Percentiles rank a stretch among this genome's conserved stretches.
Conservation (phyloP, 2,329 filamentous ascomycete species). For the Corynespora cassiicola region DNA sequence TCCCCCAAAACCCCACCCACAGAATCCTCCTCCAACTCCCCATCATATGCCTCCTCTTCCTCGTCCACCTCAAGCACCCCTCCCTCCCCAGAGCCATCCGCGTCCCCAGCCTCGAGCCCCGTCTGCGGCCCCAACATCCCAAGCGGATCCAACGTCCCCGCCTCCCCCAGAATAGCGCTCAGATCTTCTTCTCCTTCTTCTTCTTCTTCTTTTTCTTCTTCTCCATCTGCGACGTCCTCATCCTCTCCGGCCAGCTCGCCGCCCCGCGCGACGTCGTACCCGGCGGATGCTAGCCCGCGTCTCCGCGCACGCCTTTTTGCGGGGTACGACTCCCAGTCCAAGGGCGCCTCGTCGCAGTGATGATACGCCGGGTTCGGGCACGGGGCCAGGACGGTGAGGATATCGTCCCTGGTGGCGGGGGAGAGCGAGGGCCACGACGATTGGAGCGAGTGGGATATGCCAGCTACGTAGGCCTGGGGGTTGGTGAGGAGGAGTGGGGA, state of each 20-base stretch:
- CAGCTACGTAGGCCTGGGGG: background rate
- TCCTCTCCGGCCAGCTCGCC: no score
- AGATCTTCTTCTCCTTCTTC: no score
- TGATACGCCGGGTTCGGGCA: no score
- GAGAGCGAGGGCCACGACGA: background rate
- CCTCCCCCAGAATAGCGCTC: no score
- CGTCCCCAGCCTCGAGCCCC: background rate
- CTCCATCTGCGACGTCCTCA: background rate
- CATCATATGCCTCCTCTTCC: background rate
- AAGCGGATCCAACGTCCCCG: constrained; percentile 6
- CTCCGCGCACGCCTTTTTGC: no score
- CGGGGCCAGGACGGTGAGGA: background rate
- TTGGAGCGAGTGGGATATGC: background rate
- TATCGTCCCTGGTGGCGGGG: background rate
- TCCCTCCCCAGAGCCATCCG: background rate
- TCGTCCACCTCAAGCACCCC: background rate
- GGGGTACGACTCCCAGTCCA: no score
- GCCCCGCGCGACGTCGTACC: no score
- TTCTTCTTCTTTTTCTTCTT: no score
- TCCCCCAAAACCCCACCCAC: background rate
- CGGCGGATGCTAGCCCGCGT: no score
- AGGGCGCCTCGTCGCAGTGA: no score
- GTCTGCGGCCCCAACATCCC: background rate
- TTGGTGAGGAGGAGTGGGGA: no score
- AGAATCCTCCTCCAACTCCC: background rate